Base-by-base conservation (phyloP, 345 rosid genomes). In the Odontarrhena argentea region DNA sequence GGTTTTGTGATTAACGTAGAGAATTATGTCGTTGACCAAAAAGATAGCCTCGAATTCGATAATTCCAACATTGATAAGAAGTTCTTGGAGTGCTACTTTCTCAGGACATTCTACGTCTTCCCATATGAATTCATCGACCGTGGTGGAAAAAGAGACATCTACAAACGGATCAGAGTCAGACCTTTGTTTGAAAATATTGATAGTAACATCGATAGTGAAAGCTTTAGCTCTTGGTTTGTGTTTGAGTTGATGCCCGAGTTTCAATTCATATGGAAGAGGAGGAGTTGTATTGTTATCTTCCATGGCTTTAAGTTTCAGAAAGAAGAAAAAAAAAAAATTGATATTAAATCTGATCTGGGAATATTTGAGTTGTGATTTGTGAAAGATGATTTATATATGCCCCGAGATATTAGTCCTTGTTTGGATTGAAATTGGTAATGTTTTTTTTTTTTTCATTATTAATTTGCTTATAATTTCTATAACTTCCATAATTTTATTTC, bases 61-160 rank as follows among this genome's bases (percentile, higher is more conserved):
- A 5, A 71, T 38, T 47, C 57, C 75, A 45, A 18, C 57, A 18
- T 63, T n/a, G 4, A 46, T 5, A 4, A 71, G 9, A 3, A 46
- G n/a, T 13, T 71, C 69, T 15, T 55, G 55, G 44, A 71, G 63
- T 4, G 6, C 26, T 8, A 28, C 56, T 71, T 63, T 63, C 75
- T 22, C 69, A 5, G 14, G 13, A 45, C 63, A 63, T 46, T 71
- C 63, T n/a, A 55, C 50, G 36, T 71, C 57, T 36, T 63, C 51
- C 42, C 47, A 63, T 1, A 63, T 46, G 63, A 70, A 70, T 1
- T 63, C 40, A 2, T 63, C 6, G 57, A 63, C 24, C 1, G 50
- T 36, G 9, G 50, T 14, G 8, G 55, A 55, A n/a, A 61, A 69
- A 28, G 7, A 51, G 37, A 15, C 24, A 13, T 70, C 69, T 8